These are phyloP conservation scores for Recurvomyces mirabilis DNA, from an alignment of 495 filamentous ascomycete species.

Conservation along the genomic window DNA sequence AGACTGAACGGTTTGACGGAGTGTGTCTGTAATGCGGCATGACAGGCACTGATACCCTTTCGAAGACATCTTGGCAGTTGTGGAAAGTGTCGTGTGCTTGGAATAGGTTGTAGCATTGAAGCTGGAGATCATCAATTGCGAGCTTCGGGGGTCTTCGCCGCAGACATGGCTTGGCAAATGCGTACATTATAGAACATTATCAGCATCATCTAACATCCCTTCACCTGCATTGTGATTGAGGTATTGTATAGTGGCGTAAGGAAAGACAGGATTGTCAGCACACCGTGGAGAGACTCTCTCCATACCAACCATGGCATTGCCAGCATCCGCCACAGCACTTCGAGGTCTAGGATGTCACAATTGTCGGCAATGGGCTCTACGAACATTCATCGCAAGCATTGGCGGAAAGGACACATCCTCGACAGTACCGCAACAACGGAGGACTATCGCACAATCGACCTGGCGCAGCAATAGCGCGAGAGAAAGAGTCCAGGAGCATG, in stretches of 20 bases:
- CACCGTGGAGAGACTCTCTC: too few relatives aligned
- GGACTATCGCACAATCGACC: conserved; percentile 2
- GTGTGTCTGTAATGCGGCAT: conserved; percentile 10
- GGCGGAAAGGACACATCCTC: not conserved
- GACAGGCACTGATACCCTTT: conserved; percentile 18
- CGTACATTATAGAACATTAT: too few relatives aligned
- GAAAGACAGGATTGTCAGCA: too few relatives aligned
- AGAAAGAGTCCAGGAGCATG: conserved; percentile 8
- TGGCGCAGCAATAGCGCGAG: not conserved
- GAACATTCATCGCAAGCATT: conserved; percentile 15
- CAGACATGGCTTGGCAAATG: not conserved
- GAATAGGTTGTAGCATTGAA: too few relatives aligned
- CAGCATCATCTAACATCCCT: too few relatives aligned
- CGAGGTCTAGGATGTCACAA: not conserved
- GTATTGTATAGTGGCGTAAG: too few relatives aligned
- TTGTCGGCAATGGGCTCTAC: conserved; percentile 13
- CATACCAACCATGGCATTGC: not conserved
- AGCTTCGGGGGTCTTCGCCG: not conserved
- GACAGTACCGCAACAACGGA: not conserved
- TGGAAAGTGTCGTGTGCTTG: not conserved
- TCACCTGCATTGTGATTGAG: too few relatives aligned
- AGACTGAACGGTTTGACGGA: not conserved
- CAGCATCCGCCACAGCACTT: not conserved
- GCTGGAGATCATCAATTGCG: not conserved
- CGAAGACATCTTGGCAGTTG: conserved; percentile 6